A percentile compares a stretch with the other conserved stretches of the same genome.
Conservation (phyloP, 306 rosid genomes). For the Neltuma alba region DNA sequence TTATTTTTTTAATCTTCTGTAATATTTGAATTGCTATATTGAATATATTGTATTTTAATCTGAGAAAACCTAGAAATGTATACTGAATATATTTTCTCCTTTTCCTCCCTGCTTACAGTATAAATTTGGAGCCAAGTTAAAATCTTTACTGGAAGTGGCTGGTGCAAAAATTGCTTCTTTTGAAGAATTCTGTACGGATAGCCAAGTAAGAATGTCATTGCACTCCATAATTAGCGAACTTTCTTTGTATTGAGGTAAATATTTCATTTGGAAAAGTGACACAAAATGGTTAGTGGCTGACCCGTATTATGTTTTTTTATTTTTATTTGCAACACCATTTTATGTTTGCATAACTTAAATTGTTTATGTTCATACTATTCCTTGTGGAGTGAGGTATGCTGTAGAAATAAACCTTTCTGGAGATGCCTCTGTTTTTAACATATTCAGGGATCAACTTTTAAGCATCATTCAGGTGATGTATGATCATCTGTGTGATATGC, state of each 20-base stretch:
- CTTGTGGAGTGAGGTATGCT: not conserved
- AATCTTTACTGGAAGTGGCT: constrained; percentile 63
- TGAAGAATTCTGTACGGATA: constrained; percentile 60
- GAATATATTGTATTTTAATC: too few relatives aligned
- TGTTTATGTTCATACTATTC: constrained; percentile 23
- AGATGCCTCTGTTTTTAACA: not conserved
- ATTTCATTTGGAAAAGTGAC: constrained; percentile 10
- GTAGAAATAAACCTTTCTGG: not conserved
- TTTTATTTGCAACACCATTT: not conserved
- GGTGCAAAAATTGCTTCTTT: constrained; percentile 65
- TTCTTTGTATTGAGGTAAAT: not conserved
- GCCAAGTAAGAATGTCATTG: constrained; percentile 61
- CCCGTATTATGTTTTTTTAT: not conserved
- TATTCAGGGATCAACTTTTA: not conserved
- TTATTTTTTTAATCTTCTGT: constrained; percentile 29
- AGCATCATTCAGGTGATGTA: not conserved
- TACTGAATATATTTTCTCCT: constrained; percentile 16
- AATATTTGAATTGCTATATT: not conserved
- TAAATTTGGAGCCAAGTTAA: constrained; percentile 58
- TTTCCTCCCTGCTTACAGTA: constrained; percentile 53
- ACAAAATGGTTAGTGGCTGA: constrained; percentile 10
- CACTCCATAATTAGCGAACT: constrained; percentile 27
- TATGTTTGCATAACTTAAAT: not conserved
- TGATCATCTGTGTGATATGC: not conserved
- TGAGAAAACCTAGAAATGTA: not conserved